Percentiles rank a stretch among this genome's conserved stretches.
These are phyloP conservation scores for Plantago lanceolata DNA, from an alignment of 305 asterid species.

Conservation along the genomic window DNA sequence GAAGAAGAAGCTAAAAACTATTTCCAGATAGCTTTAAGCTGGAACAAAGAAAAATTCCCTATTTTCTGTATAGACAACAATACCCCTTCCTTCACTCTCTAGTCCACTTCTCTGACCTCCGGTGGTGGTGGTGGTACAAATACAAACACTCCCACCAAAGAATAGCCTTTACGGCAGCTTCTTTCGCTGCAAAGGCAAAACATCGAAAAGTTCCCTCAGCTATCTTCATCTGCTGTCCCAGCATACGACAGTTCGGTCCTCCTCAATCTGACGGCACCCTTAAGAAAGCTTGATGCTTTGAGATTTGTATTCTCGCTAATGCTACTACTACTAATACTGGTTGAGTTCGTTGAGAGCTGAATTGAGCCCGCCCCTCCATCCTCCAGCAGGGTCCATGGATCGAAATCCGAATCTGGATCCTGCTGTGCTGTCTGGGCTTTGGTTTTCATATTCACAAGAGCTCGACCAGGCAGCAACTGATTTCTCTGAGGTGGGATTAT, in stretches of 20 bases:
- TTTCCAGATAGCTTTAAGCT: background rate
- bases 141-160: background rate
- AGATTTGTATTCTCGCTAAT: conserved; percentile 60
- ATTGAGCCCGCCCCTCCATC: conserved; percentile 87
- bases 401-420: conserved; percentile 60
- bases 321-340: conserved; percentile 37
- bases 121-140: too few species aligned
- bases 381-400: conserved; percentile 87
- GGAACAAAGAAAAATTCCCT: too few species aligned
- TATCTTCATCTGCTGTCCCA: conserved; percentile 87
- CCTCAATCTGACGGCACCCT: conserved; percentile 79
- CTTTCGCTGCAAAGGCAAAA: background rate
- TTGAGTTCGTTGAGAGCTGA: conserved; percentile 45
- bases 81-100: too few species aligned
- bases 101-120: too few species aligned
- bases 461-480: conserved; percentile 47
- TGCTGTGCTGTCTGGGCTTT: conserved; percentile 44
- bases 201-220: conserved; percentile 30
- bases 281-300: conserved; percentile 73
- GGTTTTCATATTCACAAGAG: conserved; percentile 40
- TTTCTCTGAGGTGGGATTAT: conserved; percentile 48
- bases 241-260: conserved; percentile 80
- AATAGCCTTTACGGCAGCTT: too few species aligned
- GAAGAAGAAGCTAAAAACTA: conserved; percentile 9
- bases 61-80: too few species aligned